Base-by-base conservation (phyloP, 805 yeast species). In the Lipomyces anomalus region DNA sequence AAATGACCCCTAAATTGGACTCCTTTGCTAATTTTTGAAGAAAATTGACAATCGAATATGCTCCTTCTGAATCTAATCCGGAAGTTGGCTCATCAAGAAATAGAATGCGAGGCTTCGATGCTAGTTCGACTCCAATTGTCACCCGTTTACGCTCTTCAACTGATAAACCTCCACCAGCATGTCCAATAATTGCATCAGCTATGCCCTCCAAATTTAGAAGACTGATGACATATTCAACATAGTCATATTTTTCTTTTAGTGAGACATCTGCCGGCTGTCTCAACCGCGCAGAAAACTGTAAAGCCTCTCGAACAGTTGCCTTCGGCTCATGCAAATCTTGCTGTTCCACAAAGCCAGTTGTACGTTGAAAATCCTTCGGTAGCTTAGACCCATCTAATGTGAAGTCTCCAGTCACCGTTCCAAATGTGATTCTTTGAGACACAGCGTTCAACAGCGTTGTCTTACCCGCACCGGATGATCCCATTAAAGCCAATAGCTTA, bases 401-500 rank as follows among this genome's bases (percentile, higher is more conserved):
- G 67, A 75, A 72, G 56, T 80, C 80, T 61, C 83, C 83, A 40
- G 84, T 73, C 44, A 82, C 79, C 44, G 78, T 78, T 67, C 89
- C 89, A 66, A 74, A 69, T 16, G 83, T 78, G 42, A 80, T 76
- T 63, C 88, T 75, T 57, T 79, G 80, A 32, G 86, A 82, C 57
- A 82, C 70, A 58, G 80, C 79, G 67, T 82, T 83, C 56, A 82
- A 68, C 48, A 82, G 67, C 4, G 88, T 82, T 17, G 89, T 82
- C 61, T 82, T 82, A 71, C 89, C 89, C 48, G 89, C 88, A 67
- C 88, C 84, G 22, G 84, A 77, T 20, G 80, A 76, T 54, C 84
- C 82, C 79, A 75, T 76, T 43, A 76, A 61, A 4, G 86, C 87
- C 34, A 84, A 80, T 55, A 80, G 67, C 40, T 83, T 80, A 55